Evolutionary conservation across 129 eudicot genomes (phyloP).

Genomic region (Mikania micrantha): DNA sequence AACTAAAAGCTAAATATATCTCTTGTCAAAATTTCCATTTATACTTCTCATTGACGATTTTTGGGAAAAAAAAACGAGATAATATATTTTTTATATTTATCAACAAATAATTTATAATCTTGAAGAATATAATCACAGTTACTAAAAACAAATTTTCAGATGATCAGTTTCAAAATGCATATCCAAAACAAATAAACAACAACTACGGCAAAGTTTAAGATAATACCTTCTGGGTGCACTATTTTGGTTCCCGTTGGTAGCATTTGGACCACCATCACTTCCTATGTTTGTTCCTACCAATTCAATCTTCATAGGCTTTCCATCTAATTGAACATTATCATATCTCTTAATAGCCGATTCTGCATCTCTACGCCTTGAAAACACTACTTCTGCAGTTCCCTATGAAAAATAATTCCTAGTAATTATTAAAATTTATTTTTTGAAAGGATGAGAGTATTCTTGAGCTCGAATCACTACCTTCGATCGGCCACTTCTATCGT

Average conservation of each 20-base stretch:
- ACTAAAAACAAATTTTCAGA: neutral
- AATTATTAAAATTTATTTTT: slow-evolving; percentile 1
- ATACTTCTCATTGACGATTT: neutral
- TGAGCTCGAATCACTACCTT: slow-evolving; percentile 34
- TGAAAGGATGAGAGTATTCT: slow-evolving; percentile 14
- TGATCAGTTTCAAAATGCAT: neutral
- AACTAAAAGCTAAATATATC: too few relatives aligned
- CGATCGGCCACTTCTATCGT: slow-evolving; percentile 60
- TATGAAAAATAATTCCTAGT: slow-evolving; percentile 13
- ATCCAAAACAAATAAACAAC: neutral
- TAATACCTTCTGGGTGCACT: slow-evolving; percentile 38
- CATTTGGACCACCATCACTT: slow-evolving; percentile 14
- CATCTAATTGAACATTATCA: slow-evolving; percentile 45
- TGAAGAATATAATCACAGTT: neutral
- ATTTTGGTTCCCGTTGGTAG: slow-evolving; percentile 22
- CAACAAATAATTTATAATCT: neutral
- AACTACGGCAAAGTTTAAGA: neutral
- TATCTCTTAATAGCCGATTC: slow-evolving; percentile 47
- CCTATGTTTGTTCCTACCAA: slow-evolving; percentile 32
- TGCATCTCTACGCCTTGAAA: slow-evolving; percentile 46
- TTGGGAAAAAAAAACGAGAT: too few relatives aligned
- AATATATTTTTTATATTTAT: neutral
- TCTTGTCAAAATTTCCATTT: neutral
- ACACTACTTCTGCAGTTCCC: slow-evolving; percentile 62
- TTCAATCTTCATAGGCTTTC: slow-evolving; percentile 55